A percentile compares a stretch with the other conserved stretches of the same genome.
Conservation (phyloP, 192 early-diverging fungal species). For the Linnemannia elongata region DNA sequence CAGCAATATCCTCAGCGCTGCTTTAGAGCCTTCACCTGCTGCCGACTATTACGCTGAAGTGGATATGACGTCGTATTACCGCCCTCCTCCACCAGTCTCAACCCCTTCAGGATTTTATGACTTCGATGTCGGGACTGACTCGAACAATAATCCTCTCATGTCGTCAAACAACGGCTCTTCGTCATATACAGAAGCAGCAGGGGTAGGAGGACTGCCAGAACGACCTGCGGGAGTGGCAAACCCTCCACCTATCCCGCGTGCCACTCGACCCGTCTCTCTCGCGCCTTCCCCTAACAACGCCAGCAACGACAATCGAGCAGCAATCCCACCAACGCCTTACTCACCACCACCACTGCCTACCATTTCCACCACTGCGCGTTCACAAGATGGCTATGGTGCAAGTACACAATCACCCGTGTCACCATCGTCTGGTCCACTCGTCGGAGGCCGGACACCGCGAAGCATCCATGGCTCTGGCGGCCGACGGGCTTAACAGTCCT, state of each 20-base stretch:
- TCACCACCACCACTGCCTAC: constrained; percentile 21
- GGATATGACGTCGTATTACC: constrained; percentile 13
- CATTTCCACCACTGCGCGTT: not conserved
- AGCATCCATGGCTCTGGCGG: not conserved
- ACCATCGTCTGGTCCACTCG: not conserved
- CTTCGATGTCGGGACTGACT: not conserved
- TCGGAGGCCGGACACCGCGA: not conserved
- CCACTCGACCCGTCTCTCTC: constrained; percentile 18
- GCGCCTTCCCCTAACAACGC: not conserved
- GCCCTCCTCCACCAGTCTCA: constrained; percentile 13
- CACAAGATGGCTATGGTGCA: not conserved
- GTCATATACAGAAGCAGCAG: not conserved
- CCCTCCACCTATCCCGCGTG: constrained; percentile 12
- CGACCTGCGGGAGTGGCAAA: not conserved
- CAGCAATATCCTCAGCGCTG: not conserved
- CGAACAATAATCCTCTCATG: not conserved
- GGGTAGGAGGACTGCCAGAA: not conserved
- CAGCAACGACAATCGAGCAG: constrained; percentile 6
- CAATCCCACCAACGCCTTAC: constrained; percentile 15
- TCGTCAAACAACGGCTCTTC: not conserved
- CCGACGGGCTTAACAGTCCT: not conserved
- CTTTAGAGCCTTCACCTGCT: not conserved
- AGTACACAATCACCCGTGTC: not conserved
- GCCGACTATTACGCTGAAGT: not conserved
- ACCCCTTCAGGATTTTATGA: constrained; percentile 18